Evolutionary conservation across 306 rosid genomes (phyloP), one percentile per base, ranked within the genome.

Genomic region (Rosa rugosa): DNA sequence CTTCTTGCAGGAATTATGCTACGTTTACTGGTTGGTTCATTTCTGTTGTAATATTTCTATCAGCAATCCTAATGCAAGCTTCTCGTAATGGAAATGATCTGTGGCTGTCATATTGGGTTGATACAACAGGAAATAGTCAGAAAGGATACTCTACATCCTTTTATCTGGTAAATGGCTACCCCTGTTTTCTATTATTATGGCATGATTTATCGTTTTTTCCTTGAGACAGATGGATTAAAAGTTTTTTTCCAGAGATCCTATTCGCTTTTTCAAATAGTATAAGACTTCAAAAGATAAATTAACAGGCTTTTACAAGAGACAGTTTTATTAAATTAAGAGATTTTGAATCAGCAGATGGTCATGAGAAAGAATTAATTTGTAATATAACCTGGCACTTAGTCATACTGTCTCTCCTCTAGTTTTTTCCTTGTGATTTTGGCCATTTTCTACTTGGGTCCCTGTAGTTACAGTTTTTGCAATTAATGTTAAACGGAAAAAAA

Each of bases 91-190:
- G 98, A 75, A 95, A 92, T 85, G 99, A 95, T 89, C 82, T 95
- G 83, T 95, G 99, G 99, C 76, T 95, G 36, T 95, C 99, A 72
- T 88, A 80, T 82, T 95, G 99, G 99, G 99, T 95, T 74, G 99
- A 95, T 83, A 83, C 98, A 47, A 82, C 92, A 67, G 86, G 78
- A 84, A 81, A 80, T 71, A 76, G 91, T 77, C 87, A 84, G 86
- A 85, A 82, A 79, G 86, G 82, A 64, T 74, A 87, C 81, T 86
- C 95, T 59, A 79, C 90, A 63, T 88, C 99, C 73, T 92, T 91
- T 80, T 95, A 91, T 84, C 86, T 95, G 93, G 99, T 92, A 82
- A 85, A 47, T 53, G 71, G 69, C 81, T 85, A 45, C 45, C 50
- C 75, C 38, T 71, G 8, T 31, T 16, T 53, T 56, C 74, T 17